Base-by-base conservation (phyloP, 768 basidiomycete genomes). In the Amanita fuliginea region DNA sequence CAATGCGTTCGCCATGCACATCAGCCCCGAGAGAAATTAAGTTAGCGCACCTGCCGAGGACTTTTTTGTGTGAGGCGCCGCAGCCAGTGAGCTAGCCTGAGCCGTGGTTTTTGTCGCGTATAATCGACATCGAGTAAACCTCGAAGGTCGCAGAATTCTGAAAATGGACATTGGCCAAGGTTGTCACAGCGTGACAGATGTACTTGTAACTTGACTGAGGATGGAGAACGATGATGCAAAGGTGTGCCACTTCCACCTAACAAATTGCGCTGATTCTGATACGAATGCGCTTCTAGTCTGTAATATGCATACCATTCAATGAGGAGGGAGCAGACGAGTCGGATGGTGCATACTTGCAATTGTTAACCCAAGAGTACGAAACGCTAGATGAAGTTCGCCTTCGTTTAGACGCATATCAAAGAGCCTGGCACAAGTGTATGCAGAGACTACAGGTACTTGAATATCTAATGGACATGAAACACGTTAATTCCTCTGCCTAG, bases 341-440 rank as follows among this genome's bases (percentile, higher is more conserved):
- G 19, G 41, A 43, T 14, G 3, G 28, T 16, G 19, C 8, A 7
- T 50, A 43, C n/a, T 33, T 35, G 30, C 33, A 9, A 13, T 34
- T 26, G 19, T 36, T 43, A 33, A 26, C 30, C 2, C 49, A 50
- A 35, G 41, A 35, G 3, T n/a, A 43, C 28, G 49, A 34, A 24
- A 50, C 33, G 13, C 21, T 43, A 18, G 42, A 43, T 10, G 41
- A 50, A 35, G 30, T 50, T 18, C 49, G 34, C 3, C 30, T 75
- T 36, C 71, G 79, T 21, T 63, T 81, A 43, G 56, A 68, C 42
- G 76, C 75, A 4, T 86, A 85, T 59, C 72, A 59, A 44, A 57
- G 55, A 1, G 76, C 77, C 1, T 86, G 83, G 83, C 64, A 55
- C 47, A 78, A 71, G 51, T 84, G 82, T 59, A 62, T 83, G 24